Evolutionary conservation across 768 basidiomycete species (phyloP).

Genomic region (Russula earlei): DNA sequence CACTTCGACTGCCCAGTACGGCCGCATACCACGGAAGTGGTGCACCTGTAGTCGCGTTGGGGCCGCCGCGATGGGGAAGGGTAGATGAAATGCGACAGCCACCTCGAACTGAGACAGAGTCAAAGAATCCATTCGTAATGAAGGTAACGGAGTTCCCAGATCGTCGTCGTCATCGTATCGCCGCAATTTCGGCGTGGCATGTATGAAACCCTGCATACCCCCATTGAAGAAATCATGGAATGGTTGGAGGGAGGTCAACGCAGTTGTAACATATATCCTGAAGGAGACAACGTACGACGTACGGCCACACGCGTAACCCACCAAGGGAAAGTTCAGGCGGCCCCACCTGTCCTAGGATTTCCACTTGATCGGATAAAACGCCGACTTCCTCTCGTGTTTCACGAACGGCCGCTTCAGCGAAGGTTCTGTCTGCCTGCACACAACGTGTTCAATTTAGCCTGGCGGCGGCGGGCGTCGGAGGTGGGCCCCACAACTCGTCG

Average conservation of each 20-base stretch:
- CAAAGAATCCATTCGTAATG: conserved; percentile 44
- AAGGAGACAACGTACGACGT: conserved; percentile 46
- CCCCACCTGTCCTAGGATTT: conserved; percentile 56
- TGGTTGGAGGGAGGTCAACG: neutral
- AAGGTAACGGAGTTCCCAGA: conserved; percentile 42
- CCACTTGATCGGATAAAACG: conserved; percentile 46
- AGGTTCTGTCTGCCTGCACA: conserved; percentile 41
- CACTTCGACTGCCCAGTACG: conserved; percentile 62
- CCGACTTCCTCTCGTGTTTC: conserved; percentile 73
- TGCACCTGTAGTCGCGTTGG: conserved; percentile 39
- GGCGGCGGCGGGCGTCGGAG: neutral
- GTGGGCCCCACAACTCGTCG: neutral
- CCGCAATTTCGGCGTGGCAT: conserved; percentile 11
- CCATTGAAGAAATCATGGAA: neutral
- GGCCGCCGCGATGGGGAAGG: conserved; percentile 42
- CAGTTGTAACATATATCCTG: conserved; percentile 12
- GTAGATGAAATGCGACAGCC: conserved; percentile 60
- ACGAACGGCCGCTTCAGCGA: conserved; percentile 50
- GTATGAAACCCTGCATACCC: conserved; percentile 25
- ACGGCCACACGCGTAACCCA: conserved; percentile 65
- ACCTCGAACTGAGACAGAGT: conserved; percentile 55
- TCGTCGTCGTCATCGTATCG: conserved; percentile 18
- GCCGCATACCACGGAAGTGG: conserved; percentile 45
- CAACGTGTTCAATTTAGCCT: conserved; percentile 11
- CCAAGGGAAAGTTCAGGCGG: conserved; percentile 50